Base-by-base conservation (phyloP, 306 rosid genomes). In the Fagus sylvatica region DNA sequence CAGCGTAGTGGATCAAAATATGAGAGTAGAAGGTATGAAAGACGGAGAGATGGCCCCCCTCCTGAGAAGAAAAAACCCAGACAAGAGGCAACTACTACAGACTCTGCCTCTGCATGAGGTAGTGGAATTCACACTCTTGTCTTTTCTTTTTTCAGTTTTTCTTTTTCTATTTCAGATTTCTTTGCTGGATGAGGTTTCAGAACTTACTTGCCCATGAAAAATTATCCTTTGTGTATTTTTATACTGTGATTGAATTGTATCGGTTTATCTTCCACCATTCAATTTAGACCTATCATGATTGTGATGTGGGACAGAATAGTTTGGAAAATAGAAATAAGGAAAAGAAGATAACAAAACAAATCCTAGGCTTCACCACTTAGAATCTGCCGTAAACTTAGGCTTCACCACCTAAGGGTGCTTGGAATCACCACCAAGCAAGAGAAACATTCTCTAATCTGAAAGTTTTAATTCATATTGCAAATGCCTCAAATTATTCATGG, bases 21-120 rank as follows among this genome's bases (percentile, higher is more conserved):
- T 71, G 96, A 91, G 82, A 90, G 96, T 78, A 88, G 91, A 83
- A 91, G 97, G 85, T 93, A 91, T 62, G 97, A 90, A 80, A 93
- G 99, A 82, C 87, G 88, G 76, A 86, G 96, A 72, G 96, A 93
- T 78, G 98, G 97, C 16, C 96, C 94, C 36, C 91, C 96, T 71
- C 86, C 96, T 39, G 96, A 90, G 53, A 90, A 87, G 71, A 85
- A 85, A 85, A 88, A 74, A 74, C 96, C 92, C 32, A 88, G 79
- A 61, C 93, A 82, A 80, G 90, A 82, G 83, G 69, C 94, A 0
- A 69, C 92, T 62, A 43, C 88, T 61, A 88, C 96, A 1, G 98
- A 95, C 80, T 79, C 92, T 70, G 76, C 84, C 69, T 91, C 97
- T 43, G 51, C 83, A 61, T 88, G 81, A 87, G 93, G 96, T 95